These are phyloP conservation scores for Kondoa subrosea DNA, from an alignment of 768 basidiomycete genomes.

Conservation along the genomic window DNA sequence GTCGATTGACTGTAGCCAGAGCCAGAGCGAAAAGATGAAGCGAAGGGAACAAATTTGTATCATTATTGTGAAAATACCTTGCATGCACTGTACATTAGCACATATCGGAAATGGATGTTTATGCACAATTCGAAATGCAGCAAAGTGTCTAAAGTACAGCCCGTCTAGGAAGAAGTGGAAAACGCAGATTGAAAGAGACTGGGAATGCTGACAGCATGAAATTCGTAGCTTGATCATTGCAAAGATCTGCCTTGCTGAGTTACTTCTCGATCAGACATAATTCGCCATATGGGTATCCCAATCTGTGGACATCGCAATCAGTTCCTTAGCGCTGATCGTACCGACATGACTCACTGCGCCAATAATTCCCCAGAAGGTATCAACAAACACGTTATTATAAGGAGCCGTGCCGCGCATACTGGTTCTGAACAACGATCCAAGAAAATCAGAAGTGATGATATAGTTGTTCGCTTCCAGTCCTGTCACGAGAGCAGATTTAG, in stretches of 20 bases:
- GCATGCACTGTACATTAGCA: too few species aligned
- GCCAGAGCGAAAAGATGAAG: background rate
- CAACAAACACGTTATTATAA: conserved; percentile 45
- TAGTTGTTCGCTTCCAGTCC: conserved; percentile 53
- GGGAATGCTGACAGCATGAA: too few species aligned
- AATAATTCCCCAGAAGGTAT: conserved; percentile 29
- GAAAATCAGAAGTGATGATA: conserved; percentile 59
- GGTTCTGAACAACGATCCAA: conserved; percentile 50
- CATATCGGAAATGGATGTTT: too few species aligned
- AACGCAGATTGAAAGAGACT: too few species aligned
- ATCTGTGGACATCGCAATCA: conserved; percentile 12
- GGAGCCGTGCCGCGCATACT: conserved; percentile 51
- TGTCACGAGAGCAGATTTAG: too few species aligned
- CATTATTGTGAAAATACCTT: too few species aligned
- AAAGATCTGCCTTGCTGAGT: background rate
- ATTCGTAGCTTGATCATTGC: too few species aligned
- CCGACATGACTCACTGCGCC: conserved; percentile 7
- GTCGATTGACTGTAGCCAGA: background rate
- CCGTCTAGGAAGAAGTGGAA: too few species aligned
- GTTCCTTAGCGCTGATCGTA: too few species aligned
- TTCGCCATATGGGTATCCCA: conserved; percentile 26
- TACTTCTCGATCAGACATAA: conserved; percentile 14
- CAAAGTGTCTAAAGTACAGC: too few species aligned
- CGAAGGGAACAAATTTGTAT: too few species aligned
- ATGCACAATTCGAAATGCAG: too few species aligned